phyloP scores from a whole-genome alignment of 192 early-diverging fungal species.

The Kickxella alabastrina region DNA sequence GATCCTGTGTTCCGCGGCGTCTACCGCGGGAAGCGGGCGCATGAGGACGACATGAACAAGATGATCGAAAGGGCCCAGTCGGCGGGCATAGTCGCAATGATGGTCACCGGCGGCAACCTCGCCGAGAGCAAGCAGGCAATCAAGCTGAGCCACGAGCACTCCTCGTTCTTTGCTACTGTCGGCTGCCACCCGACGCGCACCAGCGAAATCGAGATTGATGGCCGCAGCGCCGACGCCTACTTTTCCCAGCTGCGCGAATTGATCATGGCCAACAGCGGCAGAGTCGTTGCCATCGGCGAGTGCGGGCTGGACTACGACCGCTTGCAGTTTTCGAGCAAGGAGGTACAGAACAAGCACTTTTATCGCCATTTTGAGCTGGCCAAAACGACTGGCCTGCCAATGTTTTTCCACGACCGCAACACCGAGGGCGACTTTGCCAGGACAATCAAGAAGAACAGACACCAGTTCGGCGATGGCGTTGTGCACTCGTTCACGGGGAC shows the following conservation, averaged over 20 bases:
- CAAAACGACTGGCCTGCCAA: constrained; percentile 68
- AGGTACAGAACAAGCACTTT: constrained; percentile 75
- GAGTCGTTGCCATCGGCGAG: constrained; percentile 91
- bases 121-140: constrained; percentile 61
- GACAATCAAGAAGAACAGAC: constrained; percentile 58
- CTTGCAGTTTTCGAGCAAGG: constrained; percentile 73
- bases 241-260: constrained; percentile 51
- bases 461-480: constrained; percentile 65
- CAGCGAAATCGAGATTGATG: constrained; percentile 61
- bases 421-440: constrained; percentile 74
- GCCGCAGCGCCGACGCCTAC: constrained; percentile 62
- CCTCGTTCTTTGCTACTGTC: constrained; percentile 65
- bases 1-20: constrained; percentile 80
- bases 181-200: constrained; percentile 85
- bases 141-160: constrained; percentile 52
- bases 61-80: constrained; percentile 64
- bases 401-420: constrained; percentile 91
- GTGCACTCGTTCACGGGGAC: constrained; percentile 89
- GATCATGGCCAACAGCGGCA: constrained; percentile 36
- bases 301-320: constrained; percentile 95
- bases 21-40: constrained; percentile 76
- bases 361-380: constrained; percentile 76
- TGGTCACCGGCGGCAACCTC: constrained; percentile 74
- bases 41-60: constrained; percentile 64
- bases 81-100: constrained; percentile 70